Base-by-base conservation (phyloP, 2,329 filamentous ascomycete genomes). In the Rhinocladiella similis region DNA sequence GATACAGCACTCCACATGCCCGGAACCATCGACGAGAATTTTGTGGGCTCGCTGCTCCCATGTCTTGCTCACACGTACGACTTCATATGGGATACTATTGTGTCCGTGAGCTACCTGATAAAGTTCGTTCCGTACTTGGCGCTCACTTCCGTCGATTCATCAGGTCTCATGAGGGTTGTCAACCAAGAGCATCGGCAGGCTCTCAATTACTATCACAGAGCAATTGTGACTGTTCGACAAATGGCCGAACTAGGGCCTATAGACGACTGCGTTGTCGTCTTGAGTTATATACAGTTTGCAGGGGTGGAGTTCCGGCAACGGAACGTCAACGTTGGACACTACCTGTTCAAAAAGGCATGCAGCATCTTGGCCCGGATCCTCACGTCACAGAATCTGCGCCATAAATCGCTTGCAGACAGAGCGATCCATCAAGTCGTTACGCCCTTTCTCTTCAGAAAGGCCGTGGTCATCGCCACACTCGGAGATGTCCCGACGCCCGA, bases 51-150 rank as follows among this genome's bases (percentile, higher is more conserved):
- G 1, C 54, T 70, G 27, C 64, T 75, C 3, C 71, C 71, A 2
- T 69, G 69, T 41, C 61, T 73, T 13, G 72, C 70, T 43, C 69
- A 67, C 12, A 65, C 52, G 27, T 70, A 73, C 48, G 67, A 70
- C 3, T 70, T 70, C 3, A 70, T 75, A 2, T 73, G 72, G 70
- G 70, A 74, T 64, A 68, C 72, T 14, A 68, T 73, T 38, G 69
- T 71, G 27, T 63, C 71, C 3, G 67, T 73, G n/a, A 72, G 71
- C 53, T 63, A 68, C 10, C 56, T 74, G 5, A 71, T 69, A 41
- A 72, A 74, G 36, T 51, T 61, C 48, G 54, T 58, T 1, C 53
- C 56, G 18, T 54, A 59, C 33, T 20, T 18, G 7, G 19, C 35
- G 7, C 35, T 62, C 38, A 18, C 18, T 16, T 39, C 52, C 22